These are phyloP conservation scores for Entoloma clypeatum DNA, from an alignment of 1,284 basidiomycete species.

Conservation along the genomic window DNA sequence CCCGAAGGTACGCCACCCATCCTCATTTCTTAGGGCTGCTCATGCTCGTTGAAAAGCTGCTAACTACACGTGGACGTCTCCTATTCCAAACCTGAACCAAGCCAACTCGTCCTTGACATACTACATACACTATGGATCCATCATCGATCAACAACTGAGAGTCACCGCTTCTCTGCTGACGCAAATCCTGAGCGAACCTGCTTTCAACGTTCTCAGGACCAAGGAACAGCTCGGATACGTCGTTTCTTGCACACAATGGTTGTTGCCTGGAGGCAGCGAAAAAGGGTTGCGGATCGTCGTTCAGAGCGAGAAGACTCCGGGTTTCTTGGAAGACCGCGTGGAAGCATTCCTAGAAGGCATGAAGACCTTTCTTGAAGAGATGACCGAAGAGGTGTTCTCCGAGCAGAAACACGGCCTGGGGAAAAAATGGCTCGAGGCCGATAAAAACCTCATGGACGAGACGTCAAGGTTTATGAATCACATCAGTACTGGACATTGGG, in stretches of 20 bases:
- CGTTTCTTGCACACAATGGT: conserved; percentile 59
- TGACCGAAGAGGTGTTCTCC: conserved; percentile 61
- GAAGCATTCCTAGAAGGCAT: conserved; percentile 83
- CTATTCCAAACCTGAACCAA: conserved; percentile 85
- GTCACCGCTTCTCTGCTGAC: conserved; percentile 60
- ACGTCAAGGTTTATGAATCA: conserved; percentile 70
- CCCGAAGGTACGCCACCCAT: conserved; percentile 48
- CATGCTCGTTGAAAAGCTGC: conserved; percentile 42
- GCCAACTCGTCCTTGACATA: conserved; percentile 84
- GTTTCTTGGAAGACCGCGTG: conserved; percentile 86
- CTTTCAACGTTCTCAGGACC: conserved; percentile 94
- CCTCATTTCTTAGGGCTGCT: conserved; percentile 1
- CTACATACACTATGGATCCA: conserved; percentile 70
- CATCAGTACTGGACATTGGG: conserved; percentile 72
- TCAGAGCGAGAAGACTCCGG: conserved; percentile 84
- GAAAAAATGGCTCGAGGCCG: conserved; percentile 55
- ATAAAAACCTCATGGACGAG: conserved; percentile 74
- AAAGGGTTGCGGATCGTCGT: conserved; percentile 85
- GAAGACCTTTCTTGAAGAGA: conserved; percentile 53
- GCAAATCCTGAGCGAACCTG: conserved; percentile 84
- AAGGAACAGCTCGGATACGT: conserved; percentile 97
- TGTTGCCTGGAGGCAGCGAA: conserved; percentile 58
- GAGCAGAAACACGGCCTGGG: conserved; percentile 63
- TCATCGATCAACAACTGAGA: conserved; percentile 52
- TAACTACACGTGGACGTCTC: conserved; percentile 67